Evolutionary conservation across 108 stramenopile species (phyloP).

Genomic region (Pseudonitzschia delicatissima): DNA sequence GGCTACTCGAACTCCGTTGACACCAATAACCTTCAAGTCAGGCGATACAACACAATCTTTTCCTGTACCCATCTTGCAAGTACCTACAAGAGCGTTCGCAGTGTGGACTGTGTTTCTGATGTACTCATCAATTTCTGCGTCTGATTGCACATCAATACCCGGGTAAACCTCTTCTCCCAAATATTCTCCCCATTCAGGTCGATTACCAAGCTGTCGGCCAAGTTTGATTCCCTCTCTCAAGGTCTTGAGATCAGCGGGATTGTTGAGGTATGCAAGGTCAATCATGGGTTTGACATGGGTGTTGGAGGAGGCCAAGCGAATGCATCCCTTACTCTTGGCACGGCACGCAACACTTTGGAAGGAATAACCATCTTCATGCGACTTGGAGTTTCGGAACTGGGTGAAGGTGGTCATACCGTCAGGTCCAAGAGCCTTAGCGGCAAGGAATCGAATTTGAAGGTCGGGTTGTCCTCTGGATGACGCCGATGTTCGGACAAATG

Average conservation of each 20-base stretch:
- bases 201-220: constrained; percentile 29
- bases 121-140: constrained; percentile 42
- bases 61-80: constrained; percentile 50
- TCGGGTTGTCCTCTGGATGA: constrained; percentile 30
- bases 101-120: constrained; percentile 36
- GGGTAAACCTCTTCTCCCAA: constrained; percentile 40
- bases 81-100: constrained; percentile 39
- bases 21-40: constrained; percentile 34
- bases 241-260: constrained; percentile 29
- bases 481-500: constrained; percentile 39
- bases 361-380: constrained; percentile 30
- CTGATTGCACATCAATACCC: constrained; percentile 30
- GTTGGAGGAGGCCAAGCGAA: constrained; percentile 32
- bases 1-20: constrained; percentile 37
- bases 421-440: constrained; percentile 32
- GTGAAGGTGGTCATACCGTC: constrained; percentile 48
- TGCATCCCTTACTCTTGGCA: constrained; percentile 26
- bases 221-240: constrained; percentile 43
- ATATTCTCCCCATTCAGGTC: constrained; percentile 36
- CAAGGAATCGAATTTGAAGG: constrained; percentile 47
- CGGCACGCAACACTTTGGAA: constrained; percentile 37
- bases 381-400: constrained; percentile 15
- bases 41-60: constrained; percentile 34
- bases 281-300: constrained; percentile 31
- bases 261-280: constrained; percentile 33